Evolutionary conservation across 225 moss, liverwort and hornwort species (phyloP).

Genomic region (Pseudoscleropodium purum): DNA sequence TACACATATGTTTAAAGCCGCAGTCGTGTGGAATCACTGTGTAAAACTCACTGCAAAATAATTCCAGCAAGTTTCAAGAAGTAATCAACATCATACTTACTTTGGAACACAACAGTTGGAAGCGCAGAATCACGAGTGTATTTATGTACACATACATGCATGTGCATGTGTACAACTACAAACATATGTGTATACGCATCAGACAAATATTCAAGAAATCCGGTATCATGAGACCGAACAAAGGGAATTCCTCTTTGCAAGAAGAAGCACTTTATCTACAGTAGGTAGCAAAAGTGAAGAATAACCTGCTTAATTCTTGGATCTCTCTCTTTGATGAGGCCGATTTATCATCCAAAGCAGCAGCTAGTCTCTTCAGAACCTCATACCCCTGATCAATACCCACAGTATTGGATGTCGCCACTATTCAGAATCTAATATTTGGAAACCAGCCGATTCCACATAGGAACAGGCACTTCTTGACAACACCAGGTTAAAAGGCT

Average conservation of each 20-base stretch:
- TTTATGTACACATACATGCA: too few species aligned
- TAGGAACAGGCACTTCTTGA: background rate
- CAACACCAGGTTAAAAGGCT: background rate
- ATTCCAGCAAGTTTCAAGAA: background rate
- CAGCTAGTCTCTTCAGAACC: conserved; percentile 74
- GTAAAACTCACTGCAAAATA: conserved; percentile 78
- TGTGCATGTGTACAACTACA: too few species aligned
- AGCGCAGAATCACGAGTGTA: background rate
- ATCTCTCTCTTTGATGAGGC: background rate
- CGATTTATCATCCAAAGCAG: conserved; percentile 49
- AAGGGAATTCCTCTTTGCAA: background rate
- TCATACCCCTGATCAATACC: conserved; percentile 65
- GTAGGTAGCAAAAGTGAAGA: background rate
- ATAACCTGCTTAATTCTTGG: conserved; percentile 60
- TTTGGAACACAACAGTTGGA: background rate
- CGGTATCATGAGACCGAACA: background rate
- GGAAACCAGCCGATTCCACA: background rate
- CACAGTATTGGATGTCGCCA: background rate
- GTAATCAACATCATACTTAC: background rate
- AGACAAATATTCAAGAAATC: background rate
- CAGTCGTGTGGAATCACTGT: conserved; percentile 89
- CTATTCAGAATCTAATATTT: background rate
- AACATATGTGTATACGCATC: too few species aligned
- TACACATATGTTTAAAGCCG: conserved; percentile 72
- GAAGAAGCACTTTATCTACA: background rate